A percentile compares a stretch with the other conserved stretches of the same genome.
Conservation (phyloP, 805 yeast species). For the Saturnispora serradocipensis region DNA sequence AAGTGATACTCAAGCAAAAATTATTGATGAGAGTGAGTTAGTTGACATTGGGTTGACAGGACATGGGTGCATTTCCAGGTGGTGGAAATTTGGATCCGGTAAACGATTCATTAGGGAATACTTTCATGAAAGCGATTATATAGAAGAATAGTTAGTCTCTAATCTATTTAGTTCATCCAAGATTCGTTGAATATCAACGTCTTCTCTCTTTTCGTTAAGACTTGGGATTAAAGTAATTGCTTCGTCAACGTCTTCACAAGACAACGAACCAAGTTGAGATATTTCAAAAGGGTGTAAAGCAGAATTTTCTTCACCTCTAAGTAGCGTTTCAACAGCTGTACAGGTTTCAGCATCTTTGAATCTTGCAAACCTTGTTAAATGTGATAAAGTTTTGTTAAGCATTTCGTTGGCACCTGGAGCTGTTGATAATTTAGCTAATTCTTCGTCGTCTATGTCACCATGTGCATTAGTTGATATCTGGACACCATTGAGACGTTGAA, state of each 20-base stretch:
- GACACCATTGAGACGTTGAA: constrained; percentile 30
- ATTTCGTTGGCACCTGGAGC: constrained; percentile 81
- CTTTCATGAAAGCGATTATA: constrained; percentile 23
- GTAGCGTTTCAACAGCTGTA: constrained; percentile 81
- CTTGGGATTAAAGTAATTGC: constrained; percentile 92
- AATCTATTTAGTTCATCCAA: constrained; percentile 76
- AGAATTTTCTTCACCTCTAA: constrained; percentile 62
- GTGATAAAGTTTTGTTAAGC: constrained; percentile 83
- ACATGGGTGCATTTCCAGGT: constrained; percentile 58
- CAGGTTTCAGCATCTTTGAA: constrained; percentile 90
- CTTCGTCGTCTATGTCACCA: constrained; percentile 35
- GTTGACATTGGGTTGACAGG: constrained; percentile 30
- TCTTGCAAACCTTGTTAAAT: constrained; percentile 75
- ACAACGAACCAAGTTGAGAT: constrained; percentile 77
- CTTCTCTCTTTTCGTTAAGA: constrained; percentile 68
- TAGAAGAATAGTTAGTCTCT: constrained; percentile 33
- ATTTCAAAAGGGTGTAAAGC: constrained; percentile 91
- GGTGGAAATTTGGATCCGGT: constrained; percentile 71
- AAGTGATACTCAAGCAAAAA: constrained; percentile 5
- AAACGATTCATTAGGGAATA: constrained; percentile 44
- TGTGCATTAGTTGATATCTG: constrained; percentile 23
- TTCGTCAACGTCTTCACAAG: constrained; percentile 94
- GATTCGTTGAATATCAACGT: constrained; percentile 78
- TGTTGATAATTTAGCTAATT: constrained; percentile 40
- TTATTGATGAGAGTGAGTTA: neutral